These are phyloP conservation scores for Ormosia semicastrata DNA, from an alignment of 306 rosid genomes.

Conservation along the genomic window DNA sequence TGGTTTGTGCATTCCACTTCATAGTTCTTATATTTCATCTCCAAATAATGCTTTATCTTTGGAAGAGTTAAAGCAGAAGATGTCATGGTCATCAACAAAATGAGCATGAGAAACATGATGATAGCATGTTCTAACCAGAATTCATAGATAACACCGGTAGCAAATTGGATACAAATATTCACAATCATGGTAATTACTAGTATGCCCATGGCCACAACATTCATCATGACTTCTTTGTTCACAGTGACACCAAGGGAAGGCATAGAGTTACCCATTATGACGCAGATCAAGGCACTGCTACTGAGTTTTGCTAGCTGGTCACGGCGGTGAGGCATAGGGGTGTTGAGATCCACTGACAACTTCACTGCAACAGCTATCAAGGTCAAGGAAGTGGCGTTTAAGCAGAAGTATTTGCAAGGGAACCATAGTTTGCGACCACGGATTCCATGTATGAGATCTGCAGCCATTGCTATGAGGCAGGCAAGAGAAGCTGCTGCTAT, in stretches of 20 bases:
- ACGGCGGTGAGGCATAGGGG: slow-evolving; percentile 71
- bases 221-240: slow-evolving; percentile 59
- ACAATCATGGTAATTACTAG: slow-evolving; percentile 73
- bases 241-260: slow-evolving; percentile 83
- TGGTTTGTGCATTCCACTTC: slow-evolving; percentile 37
- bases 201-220: slow-evolving; percentile 67
- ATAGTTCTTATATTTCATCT: slow-evolving; percentile 43
- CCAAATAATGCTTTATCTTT: slow-evolving; percentile 54
- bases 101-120: slow-evolving; percentile 62
- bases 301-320: slow-evolving; percentile 87
- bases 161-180: slow-evolving; percentile 74
- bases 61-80: slow-evolving; percentile 64
- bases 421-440: slow-evolving; percentile 68
- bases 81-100: slow-evolving; percentile 52
- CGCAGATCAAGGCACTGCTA: slow-evolving; percentile 70
- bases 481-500: slow-evolving; percentile 71
- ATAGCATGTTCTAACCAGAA: slow-evolving; percentile 66
- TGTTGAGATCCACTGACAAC: slow-evolving; percentile 75
- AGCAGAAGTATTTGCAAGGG: slow-evolving; percentile 67
- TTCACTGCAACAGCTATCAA: slow-evolving; percentile 62
- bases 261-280: slow-evolving; percentile 72
- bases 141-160: slow-evolving; percentile 76
- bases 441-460: slow-evolving; percentile 59
- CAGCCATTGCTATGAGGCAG: slow-evolving; percentile 60
- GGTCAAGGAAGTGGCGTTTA: slow-evolving; percentile 82